Evolutionary conservation across 192 early-diverging fungal species (phyloP).

Genomic region (Backusella westeae): DNA sequence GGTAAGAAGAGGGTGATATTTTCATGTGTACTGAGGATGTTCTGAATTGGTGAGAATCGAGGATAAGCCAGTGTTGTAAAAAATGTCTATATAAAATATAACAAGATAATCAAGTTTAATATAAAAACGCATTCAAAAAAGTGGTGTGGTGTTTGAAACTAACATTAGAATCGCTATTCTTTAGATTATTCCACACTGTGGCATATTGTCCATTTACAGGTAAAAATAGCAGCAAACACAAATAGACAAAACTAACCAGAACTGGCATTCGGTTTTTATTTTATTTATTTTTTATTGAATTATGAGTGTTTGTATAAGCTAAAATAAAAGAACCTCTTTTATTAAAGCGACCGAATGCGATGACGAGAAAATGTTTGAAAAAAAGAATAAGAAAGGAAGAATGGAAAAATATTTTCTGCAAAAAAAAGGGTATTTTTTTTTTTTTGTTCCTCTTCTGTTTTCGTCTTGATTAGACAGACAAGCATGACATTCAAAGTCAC

Average conservation of each 20-base stretch:
- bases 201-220: background rate
- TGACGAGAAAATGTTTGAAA: background rate
- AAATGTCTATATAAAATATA: background rate
- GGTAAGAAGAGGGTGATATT: slow-evolving; percentile 16
- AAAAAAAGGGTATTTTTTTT: background rate
- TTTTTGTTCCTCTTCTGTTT: background rate
- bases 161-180: background rate
- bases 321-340: background rate
- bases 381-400: background rate
- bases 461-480: background rate
- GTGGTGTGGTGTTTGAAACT: background rate
- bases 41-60: background rate
- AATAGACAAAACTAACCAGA: slow-evolving; percentile 8
- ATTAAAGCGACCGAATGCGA: background rate
- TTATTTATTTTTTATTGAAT: background rate
- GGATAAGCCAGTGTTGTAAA: background rate
- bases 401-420: background rate
- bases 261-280: background rate
- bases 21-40: background rate
- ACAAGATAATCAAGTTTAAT: background rate
- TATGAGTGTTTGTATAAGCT: background rate
- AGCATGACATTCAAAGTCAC: background rate
- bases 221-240: slow-evolving; percentile 7
- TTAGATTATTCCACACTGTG: slow-evolving; percentile 1
- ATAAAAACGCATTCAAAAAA: background rate